Conservation (phyloP, 1,139 yeast genomes). For the Taphrina deformans region DNA sequence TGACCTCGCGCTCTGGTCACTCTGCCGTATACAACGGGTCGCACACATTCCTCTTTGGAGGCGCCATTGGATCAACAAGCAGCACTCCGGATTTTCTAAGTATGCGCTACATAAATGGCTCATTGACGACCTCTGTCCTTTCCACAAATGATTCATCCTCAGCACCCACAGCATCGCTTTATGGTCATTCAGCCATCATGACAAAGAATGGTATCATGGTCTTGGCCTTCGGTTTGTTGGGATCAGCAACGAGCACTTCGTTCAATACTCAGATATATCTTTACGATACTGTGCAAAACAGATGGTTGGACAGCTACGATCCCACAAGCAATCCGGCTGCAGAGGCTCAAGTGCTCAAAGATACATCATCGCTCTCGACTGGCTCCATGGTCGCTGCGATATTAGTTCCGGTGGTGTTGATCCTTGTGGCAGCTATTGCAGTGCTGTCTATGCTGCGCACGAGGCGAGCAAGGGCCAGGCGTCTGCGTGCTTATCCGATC, state of each 20-base stretch:
- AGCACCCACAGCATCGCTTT: conserved; percentile 7
- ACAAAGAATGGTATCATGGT: conserved; percentile 28
- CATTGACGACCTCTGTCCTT: not conserved
- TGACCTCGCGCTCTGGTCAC: conserved; percentile 24
- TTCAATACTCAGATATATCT: conserved; percentile 15
- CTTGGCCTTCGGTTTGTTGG: conserved; percentile 17
- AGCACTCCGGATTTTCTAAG: conserved; percentile 19
- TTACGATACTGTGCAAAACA: conserved; percentile 18
- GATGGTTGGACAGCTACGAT: conserved; percentile 27
- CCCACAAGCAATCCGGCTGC: not conserved
- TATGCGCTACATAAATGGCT: not conserved
- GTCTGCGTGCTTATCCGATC: not conserved
- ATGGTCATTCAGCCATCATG: conserved; percentile 27
- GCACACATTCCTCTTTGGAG: conserved; percentile 24
- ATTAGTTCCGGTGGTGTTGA: not conserved
- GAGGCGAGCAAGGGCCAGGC: not conserved
- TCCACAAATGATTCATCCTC: not conserved
- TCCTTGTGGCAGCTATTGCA: not conserved
- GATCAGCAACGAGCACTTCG: conserved; percentile 6
- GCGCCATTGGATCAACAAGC: not conserved
- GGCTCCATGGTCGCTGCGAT: conserved; percentile 10
- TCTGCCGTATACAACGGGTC: conserved; percentile 25
- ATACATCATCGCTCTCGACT: not conserved
- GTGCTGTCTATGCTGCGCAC: not conserved
- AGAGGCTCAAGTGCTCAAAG: not conserved